Base-by-base conservation (phyloP, 2,329 filamentous ascomycete species). In the Clarireedia homoeocarpa region DNA sequence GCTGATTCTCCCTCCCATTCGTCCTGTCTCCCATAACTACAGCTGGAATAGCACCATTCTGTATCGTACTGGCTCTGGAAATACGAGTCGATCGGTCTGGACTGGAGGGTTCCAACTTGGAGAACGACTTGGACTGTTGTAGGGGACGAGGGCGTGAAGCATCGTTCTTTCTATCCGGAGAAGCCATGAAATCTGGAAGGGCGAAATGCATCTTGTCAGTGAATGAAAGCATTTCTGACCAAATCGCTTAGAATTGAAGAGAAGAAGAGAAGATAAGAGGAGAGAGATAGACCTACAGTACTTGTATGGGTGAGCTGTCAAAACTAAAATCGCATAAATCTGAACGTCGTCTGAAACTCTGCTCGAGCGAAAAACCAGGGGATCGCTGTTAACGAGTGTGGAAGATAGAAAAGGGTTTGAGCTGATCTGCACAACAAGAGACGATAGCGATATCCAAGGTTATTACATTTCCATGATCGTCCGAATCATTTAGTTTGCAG, bases 41-140 rank as follows among this genome's bases (percentile, higher is more conserved):
- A 12, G 59, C 56, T 48, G 62, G 46, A 26, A 59, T 56, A 45
- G 62, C 53, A n/a, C 60, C 65, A 66, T 67, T 67, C 53, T 66
- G 65, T 7, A 68, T 61, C 15, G 69, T 69, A 48, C 61, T 69
- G 24, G 69, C 64, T 51, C 66, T 56, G 42, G 63, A 62, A 40
- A 47, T 59, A 58, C 66, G 62, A 48, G 53, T 60, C 10, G 51
- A 45, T 17, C 30, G 60, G 34, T 61, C 61, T 26, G 65, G 59
- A 48, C 58, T 63, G 5, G 56, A 47, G 3, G 52, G 40, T 27
- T 71, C 71, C 51, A 69, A 61, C 51, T 68, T 68, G 44, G 71
- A 66, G 55, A 73, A 74, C 27, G 71, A 74, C 48, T 71, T 70
- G 26, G 71, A 71, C n/a, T 65, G 56, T 36, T 71, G 66, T 39